Conservation (phyloP, 345 rosid genomes). For the Pugionium dolabratum region DNA sequence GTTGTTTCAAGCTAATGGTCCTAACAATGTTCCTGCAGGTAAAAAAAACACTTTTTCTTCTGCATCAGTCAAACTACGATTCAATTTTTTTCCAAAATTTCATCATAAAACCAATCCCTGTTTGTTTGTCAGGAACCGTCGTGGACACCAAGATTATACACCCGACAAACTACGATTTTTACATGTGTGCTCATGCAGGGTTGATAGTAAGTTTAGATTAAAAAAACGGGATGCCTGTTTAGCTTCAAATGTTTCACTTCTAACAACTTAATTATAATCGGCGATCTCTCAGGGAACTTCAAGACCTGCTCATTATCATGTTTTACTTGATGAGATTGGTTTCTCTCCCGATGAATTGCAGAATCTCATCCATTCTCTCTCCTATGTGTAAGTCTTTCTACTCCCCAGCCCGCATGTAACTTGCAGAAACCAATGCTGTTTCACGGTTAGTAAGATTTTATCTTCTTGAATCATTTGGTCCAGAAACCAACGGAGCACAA, state of each 20-base stretch:
- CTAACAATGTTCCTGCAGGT: slow-evolving; percentile 94
- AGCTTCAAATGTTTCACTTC: slow-evolving; percentile 2
- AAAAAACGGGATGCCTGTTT: background rate
- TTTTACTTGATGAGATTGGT: slow-evolving; percentile 81
- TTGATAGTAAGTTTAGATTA: slow-evolving; percentile 53
- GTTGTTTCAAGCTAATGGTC: slow-evolving; percentile 60
- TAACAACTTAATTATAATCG: background rate
- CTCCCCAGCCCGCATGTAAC: background rate
- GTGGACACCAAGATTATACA: slow-evolving; percentile 83
- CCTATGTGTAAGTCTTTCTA: slow-evolving; percentile 70
- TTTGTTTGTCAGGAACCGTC: slow-evolving; percentile 61
- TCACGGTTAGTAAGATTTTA: slow-evolving; percentile 5
- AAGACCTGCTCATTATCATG: slow-evolving; percentile 89
- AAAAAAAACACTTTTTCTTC: background rate
- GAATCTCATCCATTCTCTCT: slow-evolving; percentile 65
- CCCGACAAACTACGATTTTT: slow-evolving; percentile 83
- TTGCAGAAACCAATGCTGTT: background rate
- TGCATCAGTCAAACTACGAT: slow-evolving; percentile 8
- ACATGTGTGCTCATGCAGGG: slow-evolving; percentile 88
- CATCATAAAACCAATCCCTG: background rate
- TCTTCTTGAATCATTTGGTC: slow-evolving; percentile 10
- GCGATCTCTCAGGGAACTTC: slow-evolving; percentile 65
- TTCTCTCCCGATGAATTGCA: slow-evolving; percentile 71
- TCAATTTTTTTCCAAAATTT: slow-evolving; percentile 1
- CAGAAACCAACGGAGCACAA: slow-evolving; percentile 86